These are phyloP conservation scores for Flammula alnicola DNA, from an alignment of 1,284 basidiomycete genomes.

Conservation along the genomic window DNA sequence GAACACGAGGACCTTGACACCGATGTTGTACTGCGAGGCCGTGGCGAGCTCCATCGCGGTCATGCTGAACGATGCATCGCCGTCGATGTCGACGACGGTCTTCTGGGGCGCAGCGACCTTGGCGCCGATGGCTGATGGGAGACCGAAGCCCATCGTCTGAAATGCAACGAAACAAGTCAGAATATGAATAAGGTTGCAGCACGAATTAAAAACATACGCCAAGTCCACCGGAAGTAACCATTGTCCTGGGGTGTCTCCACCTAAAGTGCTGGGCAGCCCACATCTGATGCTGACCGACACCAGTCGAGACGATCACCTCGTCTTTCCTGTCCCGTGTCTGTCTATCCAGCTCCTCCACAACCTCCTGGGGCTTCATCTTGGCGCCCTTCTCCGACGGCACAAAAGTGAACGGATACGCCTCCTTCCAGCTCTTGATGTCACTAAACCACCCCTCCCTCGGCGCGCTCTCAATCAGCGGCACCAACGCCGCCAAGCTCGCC, in stretches of 20 bases:
- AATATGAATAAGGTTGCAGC: conserved; percentile 7
- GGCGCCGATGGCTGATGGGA: conserved; percentile 93
- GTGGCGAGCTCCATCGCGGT: conserved; percentile 99
- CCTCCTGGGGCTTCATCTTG: conserved; percentile 95
- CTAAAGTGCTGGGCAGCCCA: conserved; percentile 97
- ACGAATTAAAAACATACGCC: conserved; percentile 62
- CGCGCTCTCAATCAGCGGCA: conserved; percentile 74
- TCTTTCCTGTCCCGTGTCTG: conserved; percentile 82
- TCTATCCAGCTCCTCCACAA: conserved; percentile 88
- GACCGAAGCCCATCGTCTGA: conserved; percentile 96
- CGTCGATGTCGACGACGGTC: conserved; percentile 95
- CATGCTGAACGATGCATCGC: conserved; percentile 98
- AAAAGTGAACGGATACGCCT: conserved; percentile 90
- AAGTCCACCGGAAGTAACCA: conserved; percentile 97
- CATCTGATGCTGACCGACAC: conserved; percentile 99
- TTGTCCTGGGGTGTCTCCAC: conserved; percentile 86
- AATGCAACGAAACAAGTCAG: conserved; percentile 19
- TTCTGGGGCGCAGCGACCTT: conserved; percentile 96
- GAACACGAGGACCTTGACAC: conserved; percentile 90
- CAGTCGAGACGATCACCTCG: conserved; percentile 88
- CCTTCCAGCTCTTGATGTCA: conserved; percentile 87
- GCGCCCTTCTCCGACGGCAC: conserved; percentile 66
- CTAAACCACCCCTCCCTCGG: conserved; percentile 83
- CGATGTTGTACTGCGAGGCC: conserved; percentile 89
- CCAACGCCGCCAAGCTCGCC: conserved; percentile 79